Evolutionary conservation across 2,329 filamentous ascomycete genomes (phyloP).

Genomic region (Colletotrichum spaethianum): DNA sequence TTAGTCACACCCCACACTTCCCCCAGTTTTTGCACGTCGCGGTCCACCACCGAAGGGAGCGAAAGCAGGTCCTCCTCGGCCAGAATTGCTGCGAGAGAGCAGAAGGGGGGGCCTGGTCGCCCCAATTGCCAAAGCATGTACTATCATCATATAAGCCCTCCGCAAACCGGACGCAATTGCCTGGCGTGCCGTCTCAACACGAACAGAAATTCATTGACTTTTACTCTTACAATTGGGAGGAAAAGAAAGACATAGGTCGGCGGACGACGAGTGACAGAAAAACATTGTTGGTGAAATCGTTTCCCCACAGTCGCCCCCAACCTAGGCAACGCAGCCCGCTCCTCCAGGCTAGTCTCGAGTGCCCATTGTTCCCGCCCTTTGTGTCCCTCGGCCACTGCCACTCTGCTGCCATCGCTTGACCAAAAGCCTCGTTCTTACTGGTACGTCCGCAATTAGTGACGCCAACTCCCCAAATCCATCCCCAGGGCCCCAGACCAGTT

Average conservation of each 20-base stretch:
- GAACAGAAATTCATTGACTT: not conserved
- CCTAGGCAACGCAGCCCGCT: not conserved
- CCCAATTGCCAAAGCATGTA: conserved; percentile 1
- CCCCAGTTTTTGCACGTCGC: conserved; percentile 38
- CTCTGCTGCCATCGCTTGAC: conserved; percentile 25
- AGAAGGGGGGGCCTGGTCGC: not conserved
- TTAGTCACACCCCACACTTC: conserved; percentile 37
- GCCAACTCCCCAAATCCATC: conserved; percentile 20
- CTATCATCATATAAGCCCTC: conserved; percentile 13
- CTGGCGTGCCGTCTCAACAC: not conserved
- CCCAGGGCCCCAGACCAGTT: conserved; percentile 32
- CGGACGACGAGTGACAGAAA: not conserved
- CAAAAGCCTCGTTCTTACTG: conserved; percentile 40
- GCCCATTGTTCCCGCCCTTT: conserved; percentile 28
- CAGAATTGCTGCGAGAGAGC: conserved; percentile 40
- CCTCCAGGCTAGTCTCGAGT: conserved; percentile 3
- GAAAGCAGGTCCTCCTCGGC: conserved; percentile 36
- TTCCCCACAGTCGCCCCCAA: conserved; percentile 12
- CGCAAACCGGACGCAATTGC: conserved; percentile 21
- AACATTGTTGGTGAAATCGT: not conserved
- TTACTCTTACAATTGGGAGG: not conserved
- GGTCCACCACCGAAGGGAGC: conserved; percentile 38
- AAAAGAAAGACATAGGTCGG: not conserved
- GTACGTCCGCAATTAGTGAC: conserved; percentile 29
- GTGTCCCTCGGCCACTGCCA: conserved; percentile 8